Evolutionary conservation across 495 filamentous ascomycete genomes (phyloP), one percentile per base, ranked within the genome.

Genomic region (Schizothecium vesticola): DNA sequence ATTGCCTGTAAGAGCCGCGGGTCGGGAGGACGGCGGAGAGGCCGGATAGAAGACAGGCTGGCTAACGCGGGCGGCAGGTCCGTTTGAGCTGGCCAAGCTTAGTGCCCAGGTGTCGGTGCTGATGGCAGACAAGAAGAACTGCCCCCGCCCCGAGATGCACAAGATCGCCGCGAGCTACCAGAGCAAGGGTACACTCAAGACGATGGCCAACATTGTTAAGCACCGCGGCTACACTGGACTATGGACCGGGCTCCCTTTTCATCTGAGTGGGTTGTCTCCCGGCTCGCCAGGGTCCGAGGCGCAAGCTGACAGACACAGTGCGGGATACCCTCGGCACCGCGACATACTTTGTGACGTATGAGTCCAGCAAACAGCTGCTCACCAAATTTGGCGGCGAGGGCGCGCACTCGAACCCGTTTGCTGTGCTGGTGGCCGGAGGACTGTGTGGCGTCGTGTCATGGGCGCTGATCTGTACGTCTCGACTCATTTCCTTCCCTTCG

Each of bases 11-110:
- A 84, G 92, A 77, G 33, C 65, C 31, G 16, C 57, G 29, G 26
- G 43, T 31, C 3, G n/a, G n/a, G 23, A 22, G 56, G 61, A 21
- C 26, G 57, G 51, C 56, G 23, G 33, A n/a, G 31, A 13, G 31
- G 11, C 5, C 43, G 19, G 43, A 51, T 19, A 51, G 43, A 51
- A 51, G 43, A 51, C 43, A 12, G 19, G 22, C 13, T 36, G 1
- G 33, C 55, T 60, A 43, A 13, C 10, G 28, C n/a, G 26, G 57
- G 56, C 23, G 16, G 16, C 69, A 96, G 92, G 92, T 75, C 94
- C 94, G 26, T 97, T 97, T 75, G 94, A 97, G 79, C 83, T 97
- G 69, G 95, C 94, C 28, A 97, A 97, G 80, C 74, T 97, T 63
- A 94, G 91, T 65, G 92, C 93, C 16, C 94, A 97, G 76, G 82